Base-by-base conservation (phyloP, 108 stramenopile genomes). In the Skeletonema marinoi region DNA sequence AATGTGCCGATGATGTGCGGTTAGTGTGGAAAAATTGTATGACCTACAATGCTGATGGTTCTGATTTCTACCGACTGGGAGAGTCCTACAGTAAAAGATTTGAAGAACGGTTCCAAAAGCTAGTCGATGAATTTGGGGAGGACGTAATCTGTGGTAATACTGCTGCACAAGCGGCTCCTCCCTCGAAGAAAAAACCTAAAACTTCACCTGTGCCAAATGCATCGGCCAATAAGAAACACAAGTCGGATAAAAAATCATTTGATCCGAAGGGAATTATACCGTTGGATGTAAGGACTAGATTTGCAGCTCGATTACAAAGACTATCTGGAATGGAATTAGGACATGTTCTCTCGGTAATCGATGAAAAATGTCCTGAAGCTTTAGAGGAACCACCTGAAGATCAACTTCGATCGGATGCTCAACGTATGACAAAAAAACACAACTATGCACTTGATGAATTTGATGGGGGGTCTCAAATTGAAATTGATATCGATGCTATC, bases 1-100 rank as follows among this genome's bases (percentile, higher is more conserved):
- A 93, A 66, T 85, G 82, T 39, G 97, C 96, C 33, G 85, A 94
- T 14, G 98, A 99, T 68, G 83, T 99, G 8, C 95, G 98, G 5
- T 86, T 98, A 32, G 88, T 99, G 33, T 99, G 98, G 98, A 81
- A 73, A 44, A 98, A 98, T 72, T 98, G 97, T 82, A 93, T 92
- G 91, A 88, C 95, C 29, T 99, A 99, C 92, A 99, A 99, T 82
- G 79, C 86, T 12, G 96, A 97, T 70, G 96, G 97, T 2, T 83
- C 81, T 7, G 96, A 97, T 67, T 96, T 97, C 74, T 94, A 95
- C 87, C 56, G 86, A 16, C 74, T 98, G n/a, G 97, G 96, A 56
- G 85, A 93, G 58, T 80, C 77, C 7, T 90, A 88, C 71, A 72
- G 71, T 42, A 81, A 87, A 62, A 81, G 87, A 38, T 98, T 98